phyloP scores from a whole-genome alignment of 192 early-diverging fungal species.

The Coemansia sp. region DNA sequence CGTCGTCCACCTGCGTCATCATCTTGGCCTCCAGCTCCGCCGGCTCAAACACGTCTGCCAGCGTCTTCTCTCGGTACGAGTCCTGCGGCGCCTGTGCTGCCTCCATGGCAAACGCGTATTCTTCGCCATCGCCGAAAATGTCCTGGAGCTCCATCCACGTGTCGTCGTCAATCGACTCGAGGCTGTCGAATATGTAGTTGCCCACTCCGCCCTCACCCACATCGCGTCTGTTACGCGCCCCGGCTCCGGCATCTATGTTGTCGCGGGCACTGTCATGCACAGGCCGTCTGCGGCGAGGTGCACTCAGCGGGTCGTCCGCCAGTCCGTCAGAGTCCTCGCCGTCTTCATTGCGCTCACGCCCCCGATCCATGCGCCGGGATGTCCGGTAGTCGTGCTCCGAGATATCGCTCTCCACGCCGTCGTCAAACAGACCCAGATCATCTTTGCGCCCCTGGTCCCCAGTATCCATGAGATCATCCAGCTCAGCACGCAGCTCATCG shows the following conservation, averaged over 20 bases:
- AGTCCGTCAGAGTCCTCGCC: constrained; percentile 3
- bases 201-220: constrained; percentile 20
- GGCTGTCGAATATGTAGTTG: constrained; percentile 50
- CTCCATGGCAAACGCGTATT: constrained; percentile 72
- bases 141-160: constrained; percentile 78
- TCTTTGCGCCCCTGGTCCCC: constrained; percentile 26
- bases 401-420: constrained; percentile 15
- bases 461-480: constrained; percentile 32
- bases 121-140: constrained; percentile 92
- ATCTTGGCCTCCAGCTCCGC: constrained; percentile 82
- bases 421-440: constrained; percentile 49
- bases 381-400: constrained; percentile 22
- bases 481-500: constrained; percentile 48
- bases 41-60: constrained; percentile 70
- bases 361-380: constrained; percentile 16
- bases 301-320: background rate
- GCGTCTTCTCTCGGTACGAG: constrained; percentile 42
- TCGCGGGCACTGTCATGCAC: constrained; percentile 4
- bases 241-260: constrained; percentile 4
- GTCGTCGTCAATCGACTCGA: constrained; percentile 59
- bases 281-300: background rate
- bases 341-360: background rate
- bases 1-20: constrained; percentile 91
- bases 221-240: constrained; percentile 7
- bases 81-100: constrained; percentile 14